phyloP scores from a whole-genome alignment of 257 asterid genomes.

The Thymus mandschuricus region DNA sequence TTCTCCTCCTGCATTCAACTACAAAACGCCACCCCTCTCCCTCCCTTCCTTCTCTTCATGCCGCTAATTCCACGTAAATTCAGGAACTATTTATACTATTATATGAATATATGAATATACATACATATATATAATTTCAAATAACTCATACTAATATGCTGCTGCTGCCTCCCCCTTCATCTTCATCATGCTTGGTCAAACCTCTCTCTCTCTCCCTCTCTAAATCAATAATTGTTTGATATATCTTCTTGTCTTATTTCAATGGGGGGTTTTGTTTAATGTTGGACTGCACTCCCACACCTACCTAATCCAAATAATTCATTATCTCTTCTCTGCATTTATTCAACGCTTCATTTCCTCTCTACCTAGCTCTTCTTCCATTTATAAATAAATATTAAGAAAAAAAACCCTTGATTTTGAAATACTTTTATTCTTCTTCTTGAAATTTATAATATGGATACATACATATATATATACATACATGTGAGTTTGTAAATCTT shows the following conservation, averaged over 20 bases:
- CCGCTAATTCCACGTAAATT: slow-evolving; percentile 35
- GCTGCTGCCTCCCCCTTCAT: neutral
- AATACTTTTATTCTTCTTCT: neutral
- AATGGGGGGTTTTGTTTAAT: neutral
- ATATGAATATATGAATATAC: no score
- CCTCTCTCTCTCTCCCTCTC: neutral
- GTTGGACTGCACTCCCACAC: slow-evolving; percentile 22
- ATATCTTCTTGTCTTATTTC: slow-evolving; percentile 34
- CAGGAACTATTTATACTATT: slow-evolving; percentile 8
- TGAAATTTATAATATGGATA: no score
- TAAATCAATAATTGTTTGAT: slow-evolving; percentile 28
- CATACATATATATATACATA: neutral
- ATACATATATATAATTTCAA: neutral
- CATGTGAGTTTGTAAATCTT: neutral
- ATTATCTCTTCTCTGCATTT: neutral
- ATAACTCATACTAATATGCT: neutral
- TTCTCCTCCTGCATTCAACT: slow-evolving; percentile 32
- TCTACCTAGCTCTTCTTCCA: neutral
- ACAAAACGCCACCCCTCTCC: slow-evolving; percentile 28
- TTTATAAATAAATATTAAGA: neutral
- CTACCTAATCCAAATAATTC: slow-evolving; percentile 31
- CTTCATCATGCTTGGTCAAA: slow-evolving; percentile 33
- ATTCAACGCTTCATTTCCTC: neutral
- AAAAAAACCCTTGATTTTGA: neutral
- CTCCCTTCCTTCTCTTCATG: neutral